These are phyloP conservation scores for Flaveria linearis DNA, from an alignment of 129 eudicot species.

Conservation along the genomic window DNA sequence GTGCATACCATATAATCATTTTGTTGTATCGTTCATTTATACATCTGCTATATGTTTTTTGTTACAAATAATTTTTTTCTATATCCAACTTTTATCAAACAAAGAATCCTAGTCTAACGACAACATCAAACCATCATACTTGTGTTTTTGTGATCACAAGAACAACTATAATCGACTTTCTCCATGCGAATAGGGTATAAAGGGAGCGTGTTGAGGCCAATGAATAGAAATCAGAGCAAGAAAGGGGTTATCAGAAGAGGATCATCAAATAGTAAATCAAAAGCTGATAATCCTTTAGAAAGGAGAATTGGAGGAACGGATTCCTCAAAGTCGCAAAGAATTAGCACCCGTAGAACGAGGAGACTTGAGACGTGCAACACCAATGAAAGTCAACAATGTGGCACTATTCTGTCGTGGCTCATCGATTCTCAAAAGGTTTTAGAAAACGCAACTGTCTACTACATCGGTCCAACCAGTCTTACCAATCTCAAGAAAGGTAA, in stretches of 20 bases:
- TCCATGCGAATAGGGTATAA: constrained; percentile 26
- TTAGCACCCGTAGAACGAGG: constrained; percentile 20
- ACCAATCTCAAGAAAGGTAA: constrained; percentile 36
- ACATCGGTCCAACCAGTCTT: constrained; percentile 16
- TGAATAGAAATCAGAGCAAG: constrained; percentile 12
- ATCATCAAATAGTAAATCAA: neutral
- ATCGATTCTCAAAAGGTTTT: constrained; percentile 30
- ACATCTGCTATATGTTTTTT: neutral
- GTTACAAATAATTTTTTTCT: constrained; percentile 13
- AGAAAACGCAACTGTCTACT: constrained; percentile 32
- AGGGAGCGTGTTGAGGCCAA: constrained; percentile 16
- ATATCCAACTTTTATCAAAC: constrained; percentile 9
- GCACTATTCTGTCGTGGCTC: constrained; percentile 56
- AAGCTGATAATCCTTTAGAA: constrained; percentile 5
- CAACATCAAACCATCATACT: neutral
- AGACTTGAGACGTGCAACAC: constrained; percentile 13
- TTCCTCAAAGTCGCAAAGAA: constrained; percentile 22
- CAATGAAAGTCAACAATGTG: neutral
- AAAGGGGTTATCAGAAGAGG: constrained; percentile 17
- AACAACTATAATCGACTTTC: neutral
- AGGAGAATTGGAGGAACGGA: constrained; percentile 9
- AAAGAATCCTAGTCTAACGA: neutral
- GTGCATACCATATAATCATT: constrained; percentile 17
- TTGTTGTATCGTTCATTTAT: constrained; percentile 9
- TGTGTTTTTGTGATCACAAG: neutral